Evolutionary conservation across 306 rosid genomes (phyloP).

Genomic region (Cicer judaicum): DNA sequence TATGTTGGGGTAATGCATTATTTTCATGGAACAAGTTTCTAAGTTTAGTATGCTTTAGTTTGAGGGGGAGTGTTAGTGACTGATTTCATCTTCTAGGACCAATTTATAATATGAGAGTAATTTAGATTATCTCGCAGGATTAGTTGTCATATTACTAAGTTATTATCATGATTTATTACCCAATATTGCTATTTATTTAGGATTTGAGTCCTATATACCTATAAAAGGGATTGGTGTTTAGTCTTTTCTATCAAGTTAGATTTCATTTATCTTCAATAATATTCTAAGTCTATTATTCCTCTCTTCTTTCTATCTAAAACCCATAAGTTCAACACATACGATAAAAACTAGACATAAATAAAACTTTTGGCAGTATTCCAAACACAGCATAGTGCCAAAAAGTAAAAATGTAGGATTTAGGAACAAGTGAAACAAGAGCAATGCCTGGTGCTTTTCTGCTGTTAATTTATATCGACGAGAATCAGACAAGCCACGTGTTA

Average conservation of each 20-base stretch:
- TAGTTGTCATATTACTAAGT: too few relatives aligned
- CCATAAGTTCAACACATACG: conserved; percentile 9
- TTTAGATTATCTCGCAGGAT: too few relatives aligned
- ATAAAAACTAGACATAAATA: not conserved
- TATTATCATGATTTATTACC: not conserved
- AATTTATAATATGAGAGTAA: too few relatives aligned
- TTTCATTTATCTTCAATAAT: not conserved
- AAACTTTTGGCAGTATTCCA: conserved; percentile 11
- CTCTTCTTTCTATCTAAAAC: not conserved
- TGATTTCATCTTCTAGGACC: too few relatives aligned
- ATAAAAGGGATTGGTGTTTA: not conserved
- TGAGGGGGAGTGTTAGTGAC: too few relatives aligned
- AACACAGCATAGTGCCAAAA: conserved; percentile 23
- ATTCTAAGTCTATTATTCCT: not conserved
- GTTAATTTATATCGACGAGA: conserved; percentile 79
- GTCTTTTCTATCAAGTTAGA: not conserved
- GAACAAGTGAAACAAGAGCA: conserved; percentile 38
- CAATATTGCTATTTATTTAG: not conserved
- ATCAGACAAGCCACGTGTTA: conserved; percentile 69
- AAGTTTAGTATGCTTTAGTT: too few relatives aligned
- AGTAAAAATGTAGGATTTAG: conserved; percentile 26
- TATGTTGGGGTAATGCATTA: not conserved
- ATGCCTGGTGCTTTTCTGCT: conserved; percentile 90
- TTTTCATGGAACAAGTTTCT: too few relatives aligned
- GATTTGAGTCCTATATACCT: not conserved